These are phyloP conservation scores for Fusarium chuoi DNA, from an alignment of 2,329 filamentous ascomycete species.

Conservation along the genomic window DNA sequence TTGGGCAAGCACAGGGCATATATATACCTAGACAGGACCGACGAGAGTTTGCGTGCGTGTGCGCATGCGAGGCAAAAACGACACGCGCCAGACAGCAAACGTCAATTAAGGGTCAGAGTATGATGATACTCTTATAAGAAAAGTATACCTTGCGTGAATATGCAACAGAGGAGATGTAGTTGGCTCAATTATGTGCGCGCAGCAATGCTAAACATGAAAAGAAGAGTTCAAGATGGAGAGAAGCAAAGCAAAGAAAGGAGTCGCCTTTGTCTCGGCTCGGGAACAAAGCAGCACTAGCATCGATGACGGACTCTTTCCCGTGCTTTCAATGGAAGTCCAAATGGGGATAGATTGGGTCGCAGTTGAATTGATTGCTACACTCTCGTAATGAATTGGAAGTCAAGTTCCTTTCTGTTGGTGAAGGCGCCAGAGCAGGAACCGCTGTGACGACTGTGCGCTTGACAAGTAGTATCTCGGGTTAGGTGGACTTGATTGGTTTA, in stretches of 20 bases:
- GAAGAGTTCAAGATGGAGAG: not conserved
- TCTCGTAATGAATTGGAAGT: not conserved
- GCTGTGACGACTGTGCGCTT: slow-evolving; percentile 24
- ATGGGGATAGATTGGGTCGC: slow-evolving; percentile 37
- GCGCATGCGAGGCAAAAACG: slow-evolving; percentile 33
- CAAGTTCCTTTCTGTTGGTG: slow-evolving; percentile 11
- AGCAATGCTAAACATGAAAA: slow-evolving; percentile 19
- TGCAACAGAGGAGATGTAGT: slow-evolving; percentile 1
- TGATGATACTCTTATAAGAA: not conserved
- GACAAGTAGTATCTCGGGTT: not conserved
- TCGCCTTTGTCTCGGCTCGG: slow-evolving; percentile 6
- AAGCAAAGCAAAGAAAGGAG: slow-evolving; percentile 5
- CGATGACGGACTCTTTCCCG: slow-evolving; percentile 11
- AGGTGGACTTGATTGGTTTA: slow-evolving; percentile 21
- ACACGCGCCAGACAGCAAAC: slow-evolving; percentile 23
- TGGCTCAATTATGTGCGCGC: slow-evolving; percentile 2
- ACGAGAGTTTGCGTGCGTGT: slow-evolving; percentile 40
- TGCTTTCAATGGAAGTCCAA: slow-evolving; percentile 29
- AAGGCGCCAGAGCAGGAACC: slow-evolving; percentile 14
- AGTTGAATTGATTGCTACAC: slow-evolving; percentile 13
- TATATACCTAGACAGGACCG: not conserved
- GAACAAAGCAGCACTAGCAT: slow-evolving; percentile 19
- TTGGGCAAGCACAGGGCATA: not conserved
- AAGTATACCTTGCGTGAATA: slow-evolving; percentile 5
- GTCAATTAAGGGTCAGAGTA: slow-evolving; percentile 12